Evolutionary conservation across 129 eudicot species (phyloP).

Genomic region (Glebionis coronaria): DNA sequence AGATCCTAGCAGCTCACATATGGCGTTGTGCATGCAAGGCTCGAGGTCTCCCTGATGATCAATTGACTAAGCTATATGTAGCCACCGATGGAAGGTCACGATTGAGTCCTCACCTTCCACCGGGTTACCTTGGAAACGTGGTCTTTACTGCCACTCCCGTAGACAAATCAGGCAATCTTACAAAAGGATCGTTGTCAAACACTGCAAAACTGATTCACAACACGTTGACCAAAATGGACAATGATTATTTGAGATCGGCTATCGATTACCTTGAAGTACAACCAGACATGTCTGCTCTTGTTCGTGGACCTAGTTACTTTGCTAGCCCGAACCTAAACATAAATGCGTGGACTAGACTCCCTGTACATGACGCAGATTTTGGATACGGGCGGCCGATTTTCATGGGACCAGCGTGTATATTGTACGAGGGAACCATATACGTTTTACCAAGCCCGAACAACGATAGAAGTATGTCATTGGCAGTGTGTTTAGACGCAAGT

Average conservation of each 20-base stretch:
- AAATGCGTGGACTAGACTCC: conserved; percentile 59
- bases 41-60: conserved; percentile 52
- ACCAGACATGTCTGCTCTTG: conserved; percentile 41
- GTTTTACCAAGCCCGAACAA: conserved; percentile 46
- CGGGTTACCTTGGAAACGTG: conserved; percentile 62
- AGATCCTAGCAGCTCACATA: conserved; percentile 52
- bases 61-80: conserved; percentile 48
- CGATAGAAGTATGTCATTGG: conserved; percentile 52
- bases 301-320: conserved; percentile 52
- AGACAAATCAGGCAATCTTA: conserved; percentile 42
- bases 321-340: conserved; percentile 62
- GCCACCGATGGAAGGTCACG: conserved; percentile 63
- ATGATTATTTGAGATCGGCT: conserved; percentile 58
- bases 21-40: conserved; percentile 73
- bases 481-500: conserved; percentile 41
- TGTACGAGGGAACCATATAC: conserved; percentile 49
- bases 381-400: conserved; percentile 69
- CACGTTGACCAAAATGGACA: conserved; percentile 44
- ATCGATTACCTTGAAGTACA: conserved; percentile 51
- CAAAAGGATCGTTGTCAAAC: conserved; percentile 35
- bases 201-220: conserved; percentile 47
- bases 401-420: conserved; percentile 53
- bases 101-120: conserved; percentile 57
- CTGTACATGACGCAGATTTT: conserved; percentile 60
- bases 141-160: conserved; percentile 49